A percentile compares a stretch with the other conserved stretches of the same genome.
phyloP scores from a whole-genome alignment of 2,329 filamentous ascomycete species.

The Zymoseptoria passerinii region DNA sequence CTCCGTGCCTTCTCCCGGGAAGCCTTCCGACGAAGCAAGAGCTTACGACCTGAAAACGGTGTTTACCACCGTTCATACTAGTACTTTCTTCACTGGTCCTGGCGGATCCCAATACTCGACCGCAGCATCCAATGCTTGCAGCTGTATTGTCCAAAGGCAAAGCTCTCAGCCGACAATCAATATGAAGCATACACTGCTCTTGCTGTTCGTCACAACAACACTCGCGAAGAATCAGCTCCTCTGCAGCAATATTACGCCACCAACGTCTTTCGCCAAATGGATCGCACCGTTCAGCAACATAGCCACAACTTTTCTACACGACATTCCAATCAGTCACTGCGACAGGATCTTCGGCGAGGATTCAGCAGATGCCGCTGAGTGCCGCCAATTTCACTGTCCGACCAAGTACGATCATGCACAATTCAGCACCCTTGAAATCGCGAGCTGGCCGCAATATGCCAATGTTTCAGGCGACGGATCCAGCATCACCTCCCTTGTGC shows the following conservation, averaged over 20 bases:
- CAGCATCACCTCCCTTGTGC: background rate
- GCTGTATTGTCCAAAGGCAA: too few relatives aligned
- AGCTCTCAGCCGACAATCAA: background rate
- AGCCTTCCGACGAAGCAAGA: background rate
- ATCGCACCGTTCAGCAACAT: background rate
- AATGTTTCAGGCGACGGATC: background rate
- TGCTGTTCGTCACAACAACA: background rate
- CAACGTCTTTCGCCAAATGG: background rate
- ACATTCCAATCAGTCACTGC: background rate
- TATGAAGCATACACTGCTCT: background rate
- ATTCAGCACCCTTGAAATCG: background rate
- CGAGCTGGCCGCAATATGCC: background rate
- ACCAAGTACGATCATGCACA: background rate
- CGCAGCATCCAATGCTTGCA: background rate
- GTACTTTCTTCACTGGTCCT: background rate
- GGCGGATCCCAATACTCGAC: background rate
- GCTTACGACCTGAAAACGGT: background rate
- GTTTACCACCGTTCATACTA: background rate
- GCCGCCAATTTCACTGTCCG: background rate
- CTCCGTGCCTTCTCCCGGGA: background rate
- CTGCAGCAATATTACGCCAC: background rate
- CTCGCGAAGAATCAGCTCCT: background rate
- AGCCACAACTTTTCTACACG: background rate
- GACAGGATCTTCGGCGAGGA: background rate
- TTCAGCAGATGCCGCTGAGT: background rate